These are phyloP conservation scores for Leccinum subtestaceum DNA, from an alignment of 768 basidiomycete species.

Conservation along the genomic window DNA sequence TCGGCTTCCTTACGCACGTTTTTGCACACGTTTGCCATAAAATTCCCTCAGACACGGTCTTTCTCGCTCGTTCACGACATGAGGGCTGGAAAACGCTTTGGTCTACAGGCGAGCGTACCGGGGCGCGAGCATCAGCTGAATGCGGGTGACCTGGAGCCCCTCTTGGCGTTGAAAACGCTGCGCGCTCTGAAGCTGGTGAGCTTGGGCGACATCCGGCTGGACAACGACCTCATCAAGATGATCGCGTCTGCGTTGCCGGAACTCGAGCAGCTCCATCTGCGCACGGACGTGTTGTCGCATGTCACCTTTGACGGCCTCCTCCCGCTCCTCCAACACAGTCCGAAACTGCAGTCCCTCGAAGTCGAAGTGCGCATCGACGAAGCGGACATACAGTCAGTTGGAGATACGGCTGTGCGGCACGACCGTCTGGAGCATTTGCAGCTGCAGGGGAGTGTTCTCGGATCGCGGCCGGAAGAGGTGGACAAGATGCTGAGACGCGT, in stretches of 20 bases:
- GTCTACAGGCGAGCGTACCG: conserved; percentile 13
- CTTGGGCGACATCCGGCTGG: conserved; percentile 14
- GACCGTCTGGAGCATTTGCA: conserved; percentile 11
- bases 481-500: conserved; percentile 21
- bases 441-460: conserved; percentile 16
- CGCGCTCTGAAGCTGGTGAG: conserved; percentile 14
- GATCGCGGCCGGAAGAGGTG: conserved; percentile 14
- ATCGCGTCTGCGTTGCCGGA: conserved; percentile 15
- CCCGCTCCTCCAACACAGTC: conserved; percentile 19
- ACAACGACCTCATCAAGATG: conserved; percentile 18
- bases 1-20: conserved; percentile 15
- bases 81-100: conserved; percentile 19
- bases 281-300: not conserved
- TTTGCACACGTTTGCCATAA: conserved; percentile 6
- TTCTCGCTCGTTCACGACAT: conserved; percentile 26
- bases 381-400: conserved; percentile 10
- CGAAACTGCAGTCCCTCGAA: conserved; percentile 11
- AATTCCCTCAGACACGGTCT: conserved; percentile 10
- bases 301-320: conserved; percentile 24
- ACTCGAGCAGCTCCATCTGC: conserved; percentile 19
- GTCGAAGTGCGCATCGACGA: conserved; percentile 15
- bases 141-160: conserved; percentile 12
- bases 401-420: conserved; percentile 15
- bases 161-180: conserved; percentile 12
- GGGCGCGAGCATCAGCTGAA: conserved; percentile 19